Base-by-base conservation (phyloP, 805 yeast genomes). In the Schizosaccharomyces japonicus region DNA sequence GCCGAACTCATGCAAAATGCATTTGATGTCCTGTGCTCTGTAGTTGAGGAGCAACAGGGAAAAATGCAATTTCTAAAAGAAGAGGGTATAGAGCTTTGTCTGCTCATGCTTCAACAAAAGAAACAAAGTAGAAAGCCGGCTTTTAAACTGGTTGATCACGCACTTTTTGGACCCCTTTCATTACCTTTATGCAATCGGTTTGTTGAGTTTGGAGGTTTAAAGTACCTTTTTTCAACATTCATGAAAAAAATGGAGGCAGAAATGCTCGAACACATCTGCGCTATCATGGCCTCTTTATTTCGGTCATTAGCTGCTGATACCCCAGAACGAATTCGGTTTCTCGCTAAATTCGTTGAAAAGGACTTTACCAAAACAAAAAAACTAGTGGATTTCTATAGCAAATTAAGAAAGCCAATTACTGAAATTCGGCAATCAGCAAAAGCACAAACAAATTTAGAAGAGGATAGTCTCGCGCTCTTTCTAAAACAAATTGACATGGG, bases 1-100 rank as follows among this genome's bases (percentile, higher is more conserved):
- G 49, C 47, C 11, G 56, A 54, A 27, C 23, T 53, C 17, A 49
- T 53, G 44, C 50, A 53, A 26, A 54, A 54, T 21, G 28, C 47
- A 10, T 53, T 54, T 49, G 56, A 54, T 44, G 28, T 50, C 11
- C 47, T 54, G 13, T 42, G 49, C 11, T 50, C 46, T 2, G 30
- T 51, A 7, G 56, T 51, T 5, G 52, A 51, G 40, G 50, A 48
- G n/a, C 36, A 45, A 4, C 26, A 13, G 2, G 56, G 56, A 21
- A 50, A 48, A 44, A 49, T 48, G 15, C 45, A 47, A 44, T 48
- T 54, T 5, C 31, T 50, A 5, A 53, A 54, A 28, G 48, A 48
- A 34, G 56, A 54, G 33, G 56, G 56, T 30, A 40, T 53, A 2
- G 56, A 54, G 40, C 45, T 54, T 15, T 51, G 50, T 3, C 36